Evolutionary conservation across 805 yeast genomes (phyloP), one percentile per base, ranked within the genome.

Genomic region (Zygosaccharomyces siamensis): DNA sequence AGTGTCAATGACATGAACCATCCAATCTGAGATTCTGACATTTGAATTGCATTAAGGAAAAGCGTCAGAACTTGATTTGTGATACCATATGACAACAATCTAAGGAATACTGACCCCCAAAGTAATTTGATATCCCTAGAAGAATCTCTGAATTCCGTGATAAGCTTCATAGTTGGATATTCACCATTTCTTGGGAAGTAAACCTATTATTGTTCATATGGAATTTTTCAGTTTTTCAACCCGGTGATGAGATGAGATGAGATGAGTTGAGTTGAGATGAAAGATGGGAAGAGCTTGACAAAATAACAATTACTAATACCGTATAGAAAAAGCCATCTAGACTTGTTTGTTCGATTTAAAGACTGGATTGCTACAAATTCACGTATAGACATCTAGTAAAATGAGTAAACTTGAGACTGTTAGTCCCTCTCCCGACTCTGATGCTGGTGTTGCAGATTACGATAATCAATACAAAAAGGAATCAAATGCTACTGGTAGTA

Each of bases 1-100:
- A 89, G 69, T 0, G 96, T 88, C 47, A 83, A 68, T 0, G 95
- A 78, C 95, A 89, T 88, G 63, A 89, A 89, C 37, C 80, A 51
- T 4, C 96, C 96, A 45, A 87, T 83, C 30, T 70, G 62, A 1
- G 77, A 61, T 51, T 84, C 87, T 0, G 77, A 58, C 39, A 84
- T 73, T 3, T 73, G 75, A 7, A 85, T 63, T 4, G 75, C 72
- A 42, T 75, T 77, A 37, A 89, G 72, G 54, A 80, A 86, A 8
- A 86, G 72, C 0, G 90, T 83, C 39, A 89, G 67, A 6, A 88
- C 82, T 69, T 88, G 89, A 59, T 87, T 87, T 11, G 92, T 83
- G 47, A 84, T 69, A 3, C 95, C 95, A 60, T 82, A 89, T 2
- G 92, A 83, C 42, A 80, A 66, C 76, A 86, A 74, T 24, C 96